Conservation (phyloP, 2,329 filamentous ascomycete genomes). For the Tolypocladium nubicola region DNA sequence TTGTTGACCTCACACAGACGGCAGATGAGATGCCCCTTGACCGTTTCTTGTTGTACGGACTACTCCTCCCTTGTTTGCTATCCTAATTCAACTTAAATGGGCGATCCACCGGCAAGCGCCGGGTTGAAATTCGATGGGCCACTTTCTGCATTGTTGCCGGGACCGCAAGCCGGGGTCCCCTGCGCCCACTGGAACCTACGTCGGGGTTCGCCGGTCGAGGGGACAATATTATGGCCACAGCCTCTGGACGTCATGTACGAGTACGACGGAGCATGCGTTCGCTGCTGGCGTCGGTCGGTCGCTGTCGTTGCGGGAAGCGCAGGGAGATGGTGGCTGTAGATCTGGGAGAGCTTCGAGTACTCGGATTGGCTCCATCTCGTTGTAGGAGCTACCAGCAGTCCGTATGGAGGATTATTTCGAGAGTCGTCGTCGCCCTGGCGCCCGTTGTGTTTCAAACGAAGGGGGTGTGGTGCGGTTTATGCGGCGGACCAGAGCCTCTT, state of each 20-base stretch:
- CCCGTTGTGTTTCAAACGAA: neutral
- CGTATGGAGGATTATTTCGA: neutral
- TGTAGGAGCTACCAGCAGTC: neutral
- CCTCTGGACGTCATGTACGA: neutral
- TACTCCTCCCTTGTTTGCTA: neutral
- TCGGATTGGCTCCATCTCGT: neutral
- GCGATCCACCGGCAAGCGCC: slow-evolving; percentile 3
- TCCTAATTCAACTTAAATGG: slow-evolving; percentile 3
- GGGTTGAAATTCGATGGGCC: slow-evolving; percentile 4
- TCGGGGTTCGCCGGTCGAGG: neutral
- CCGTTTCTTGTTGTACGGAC: neutral
- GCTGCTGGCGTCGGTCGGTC: neutral
- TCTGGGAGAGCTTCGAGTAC: neutral
- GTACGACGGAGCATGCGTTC: neutral
- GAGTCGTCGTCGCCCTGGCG: neutral
- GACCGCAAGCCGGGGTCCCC: slow-evolving; percentile 1
- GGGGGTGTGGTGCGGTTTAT: neutral
- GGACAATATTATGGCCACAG: neutral
- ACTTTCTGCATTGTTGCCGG: slow-evolving; percentile 5
- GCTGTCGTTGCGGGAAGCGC: no score
- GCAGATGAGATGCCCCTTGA: neutral
- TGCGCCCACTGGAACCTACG: neutral
- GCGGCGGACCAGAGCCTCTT: neutral
- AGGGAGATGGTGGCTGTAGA: neutral
- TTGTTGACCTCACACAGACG: neutral